Evolutionary conservation across 2,329 filamentous ascomycete genomes (phyloP).

Genomic region (Nectriaceae sp.): DNA sequence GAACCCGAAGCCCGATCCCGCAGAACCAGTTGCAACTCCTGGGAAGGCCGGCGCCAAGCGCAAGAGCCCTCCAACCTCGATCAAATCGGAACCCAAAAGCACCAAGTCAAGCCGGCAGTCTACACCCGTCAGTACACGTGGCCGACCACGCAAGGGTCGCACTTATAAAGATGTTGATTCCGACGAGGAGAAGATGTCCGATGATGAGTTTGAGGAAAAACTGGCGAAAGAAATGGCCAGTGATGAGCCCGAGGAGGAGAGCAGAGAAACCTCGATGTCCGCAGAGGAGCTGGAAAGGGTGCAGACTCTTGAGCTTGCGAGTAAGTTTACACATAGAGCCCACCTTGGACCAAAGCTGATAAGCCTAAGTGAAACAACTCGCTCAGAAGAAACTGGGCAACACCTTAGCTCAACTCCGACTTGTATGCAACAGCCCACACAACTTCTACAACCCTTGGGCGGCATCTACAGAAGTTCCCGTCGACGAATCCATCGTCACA

Average conservation of each 20-base stretch:
- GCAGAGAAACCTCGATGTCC: conserved; percentile 34
- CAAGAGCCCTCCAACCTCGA: conserved; percentile 30
- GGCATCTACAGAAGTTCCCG: conserved; percentile 54
- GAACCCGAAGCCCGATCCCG: conserved; percentile 23
- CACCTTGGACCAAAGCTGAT: conserved; percentile 44
- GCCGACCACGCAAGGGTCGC: conserved; percentile 50
- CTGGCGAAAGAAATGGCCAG: conserved; percentile 63
- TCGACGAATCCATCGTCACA: conserved; percentile 82
- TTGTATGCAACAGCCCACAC: conserved; percentile 91
- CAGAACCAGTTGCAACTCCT: conserved; percentile 17
- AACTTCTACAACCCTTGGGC: conserved; percentile 96
- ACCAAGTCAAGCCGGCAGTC: conserved; percentile 73
- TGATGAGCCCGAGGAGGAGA: conserved; percentile 39
- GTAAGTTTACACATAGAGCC: conserved; percentile 49
- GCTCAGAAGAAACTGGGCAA: conserved; percentile 90
- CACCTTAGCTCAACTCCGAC: conserved; percentile 84
- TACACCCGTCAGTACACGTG: conserved; percentile 64
- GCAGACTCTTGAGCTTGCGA: conserved; percentile 74
- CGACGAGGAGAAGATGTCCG: conserved; percentile 67
- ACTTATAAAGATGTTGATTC: conserved; percentile 58
- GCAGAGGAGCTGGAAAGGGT: conserved; percentile 65
- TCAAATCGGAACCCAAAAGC: conserved; percentile 61
- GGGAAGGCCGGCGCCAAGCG: conserved; percentile 30
- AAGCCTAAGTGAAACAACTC: too few relatives aligned
- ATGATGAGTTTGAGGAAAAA: conserved; percentile 81